Base-by-base conservation (phyloP, 1,284 basidiomycete genomes). In the Meira nashicola region DNA sequence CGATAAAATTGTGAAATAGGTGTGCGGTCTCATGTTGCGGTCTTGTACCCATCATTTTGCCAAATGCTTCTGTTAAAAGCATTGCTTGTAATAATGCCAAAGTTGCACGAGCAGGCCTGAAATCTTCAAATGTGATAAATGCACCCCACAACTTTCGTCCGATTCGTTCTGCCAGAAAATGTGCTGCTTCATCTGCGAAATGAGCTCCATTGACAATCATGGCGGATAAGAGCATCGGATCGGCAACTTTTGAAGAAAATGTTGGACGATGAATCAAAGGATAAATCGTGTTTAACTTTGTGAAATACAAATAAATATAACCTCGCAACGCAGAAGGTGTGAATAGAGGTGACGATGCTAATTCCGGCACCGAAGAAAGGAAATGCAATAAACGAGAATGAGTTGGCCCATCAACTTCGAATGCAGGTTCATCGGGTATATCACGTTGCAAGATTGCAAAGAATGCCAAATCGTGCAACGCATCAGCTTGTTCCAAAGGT, bases 1-100 rank as follows among this genome's bases (percentile, higher is more conserved):
- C 54, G 58, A 71, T 71, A 39, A 71, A 68, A 57, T 65, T 67
- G 58, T 71, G 70, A 60, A 71, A 71, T 54, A 70, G 65, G 50
- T 71, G 68, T 5, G 68, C 66, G 63, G 69, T 66, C 54, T 71
- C 70, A 58, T 71, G 70, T 40, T 66, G 68, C 6, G 66, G 68
- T 17, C 70, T 63, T 3, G 65, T 66, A 48, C 65, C 64, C 68
- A 70, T 70, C 56, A 69, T 54, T 55, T 70, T 71, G 52, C 66
- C 66, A 43, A 70, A 71, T 44, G 48, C 54, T 49, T 71, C 70
- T 15, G 68, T 68, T 15, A 72, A 58, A 12, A 72, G 61, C 39
- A 72, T 46, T n/a, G 70, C 70, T 43, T 72, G 70, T 3, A 72
- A 59, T 58, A 72, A 61, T 21, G 68, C 62, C 11, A 72, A 44